Percentiles rank a stretch among this genome's conserved stretches.
These are phyloP conservation scores for Trichoderma brevicompactum DNA, from an alignment of 2,329 filamentous ascomycete species.

Conservation along the genomic window DNA sequence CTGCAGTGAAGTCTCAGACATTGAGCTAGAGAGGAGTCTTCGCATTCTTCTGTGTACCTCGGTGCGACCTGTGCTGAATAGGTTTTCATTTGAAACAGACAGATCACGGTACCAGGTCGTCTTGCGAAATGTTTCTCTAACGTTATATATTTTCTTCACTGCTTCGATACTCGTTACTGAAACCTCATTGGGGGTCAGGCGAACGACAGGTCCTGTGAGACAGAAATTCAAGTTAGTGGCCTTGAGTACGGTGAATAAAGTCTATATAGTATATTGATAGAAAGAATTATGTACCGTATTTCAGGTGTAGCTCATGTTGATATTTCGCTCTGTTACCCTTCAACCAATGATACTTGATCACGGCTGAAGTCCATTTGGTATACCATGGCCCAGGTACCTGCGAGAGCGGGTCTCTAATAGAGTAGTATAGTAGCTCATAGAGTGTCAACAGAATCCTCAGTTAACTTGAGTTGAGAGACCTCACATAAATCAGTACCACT, in stretches of 20 bases:
- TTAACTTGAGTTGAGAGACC: no score
- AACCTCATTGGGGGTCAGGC: slow-evolving; percentile 4
- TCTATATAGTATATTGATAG: no score
- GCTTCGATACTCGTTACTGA: background rate
- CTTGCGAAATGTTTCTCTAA: background rate
- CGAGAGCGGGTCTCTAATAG: background rate
- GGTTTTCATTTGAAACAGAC: background rate
- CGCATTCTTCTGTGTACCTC: slow-evolving; percentile 47
- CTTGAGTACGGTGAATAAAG: background rate
- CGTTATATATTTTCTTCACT: slow-evolving; percentile 8
- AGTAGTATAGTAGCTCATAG: background rate
- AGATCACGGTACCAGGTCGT: background rate
- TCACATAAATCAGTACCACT: background rate
- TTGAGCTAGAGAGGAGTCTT: slow-evolving; percentile 47
- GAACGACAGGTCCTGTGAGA: background rate
- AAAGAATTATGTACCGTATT: background rate
- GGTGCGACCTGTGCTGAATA: slow-evolving; percentile 47
- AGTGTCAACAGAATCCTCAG: background rate
- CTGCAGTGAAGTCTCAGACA: slow-evolving; percentile 45
- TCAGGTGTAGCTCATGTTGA: background rate
- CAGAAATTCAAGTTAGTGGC: background rate
- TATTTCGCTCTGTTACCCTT: background rate
- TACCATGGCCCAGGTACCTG: background rate
- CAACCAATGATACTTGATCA: background rate
- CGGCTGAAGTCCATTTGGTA: slow-evolving; percentile 3